These are phyloP conservation scores for Arabidopsis suecica DNA, from an alignment of 345 rosid species.

Conservation along the genomic window DNA sequence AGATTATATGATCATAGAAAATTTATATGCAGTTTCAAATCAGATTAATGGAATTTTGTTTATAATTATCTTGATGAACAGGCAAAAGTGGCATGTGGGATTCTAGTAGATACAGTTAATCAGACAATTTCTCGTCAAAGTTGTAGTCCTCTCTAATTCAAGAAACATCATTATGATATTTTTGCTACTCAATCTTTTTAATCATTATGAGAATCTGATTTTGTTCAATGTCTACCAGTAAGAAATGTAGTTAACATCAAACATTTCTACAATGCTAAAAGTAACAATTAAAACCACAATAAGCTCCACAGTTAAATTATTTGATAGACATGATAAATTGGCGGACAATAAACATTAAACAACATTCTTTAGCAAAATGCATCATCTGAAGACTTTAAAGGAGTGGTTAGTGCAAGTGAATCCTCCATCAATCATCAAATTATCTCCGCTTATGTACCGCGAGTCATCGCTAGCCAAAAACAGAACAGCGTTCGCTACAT, in stretches of 20 bases:
- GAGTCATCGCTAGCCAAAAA: conserved; percentile 87
- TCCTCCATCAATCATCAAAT: conserved; percentile 93
- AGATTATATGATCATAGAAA: background rate
- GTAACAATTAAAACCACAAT: conserved; percentile 29
- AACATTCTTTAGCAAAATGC: conserved; percentile 2
- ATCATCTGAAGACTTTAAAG: conserved; percentile 67
- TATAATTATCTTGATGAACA: background rate
- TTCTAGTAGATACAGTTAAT: conserved; percentile 38
- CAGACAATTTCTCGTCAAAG: conserved; percentile 49
- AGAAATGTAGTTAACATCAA: background rate
- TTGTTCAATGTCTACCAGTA: too few species aligned
- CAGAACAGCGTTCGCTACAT: conserved; percentile 86
- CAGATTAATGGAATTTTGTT: background rate
- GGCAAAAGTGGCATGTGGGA: conserved; percentile 48
- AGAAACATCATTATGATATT: background rate
- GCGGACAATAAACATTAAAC: conserved; percentile 5
- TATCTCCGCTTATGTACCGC: conserved; percentile 81
- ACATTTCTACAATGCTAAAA: background rate
- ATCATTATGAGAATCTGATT: too few species aligned
- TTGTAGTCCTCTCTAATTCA: conserved; percentile 41
- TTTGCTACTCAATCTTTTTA: background rate
- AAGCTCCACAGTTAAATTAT: conserved; percentile 12
- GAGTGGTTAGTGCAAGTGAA: conserved; percentile 70
- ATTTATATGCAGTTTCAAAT: background rate
- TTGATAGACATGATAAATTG: background rate